These are phyloP conservation scores for Candida glaebosa DNA, from an alignment of 805 yeast species.

Conservation along the genomic window DNA sequence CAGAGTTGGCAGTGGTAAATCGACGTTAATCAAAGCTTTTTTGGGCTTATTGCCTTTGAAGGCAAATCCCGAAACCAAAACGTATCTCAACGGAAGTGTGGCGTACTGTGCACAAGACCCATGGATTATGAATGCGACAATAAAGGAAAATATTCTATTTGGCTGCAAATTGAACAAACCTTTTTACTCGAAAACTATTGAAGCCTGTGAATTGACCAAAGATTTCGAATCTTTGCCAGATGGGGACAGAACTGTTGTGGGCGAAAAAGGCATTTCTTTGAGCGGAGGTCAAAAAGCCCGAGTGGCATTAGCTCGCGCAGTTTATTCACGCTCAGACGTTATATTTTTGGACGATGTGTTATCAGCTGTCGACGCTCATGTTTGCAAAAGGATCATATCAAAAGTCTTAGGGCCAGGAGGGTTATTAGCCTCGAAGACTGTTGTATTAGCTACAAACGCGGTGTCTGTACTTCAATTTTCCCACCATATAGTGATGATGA, in stretches of 20 bases:
- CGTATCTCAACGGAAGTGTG: constrained; percentile 27
- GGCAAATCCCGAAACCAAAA: constrained; percentile 11
- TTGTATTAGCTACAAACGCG: constrained; percentile 37
- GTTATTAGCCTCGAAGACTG: constrained; percentile 28
- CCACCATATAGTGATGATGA: constrained; percentile 26
- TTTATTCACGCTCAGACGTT: constrained; percentile 36
- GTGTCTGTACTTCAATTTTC: constrained; percentile 33
- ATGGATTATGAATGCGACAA: constrained; percentile 38
- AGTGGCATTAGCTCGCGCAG: constrained; percentile 38
- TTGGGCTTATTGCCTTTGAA: constrained; percentile 27
- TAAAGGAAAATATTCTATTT: constrained; percentile 36
- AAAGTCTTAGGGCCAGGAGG: constrained; percentile 31
- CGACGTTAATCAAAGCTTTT: constrained; percentile 31
- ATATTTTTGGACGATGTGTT: constrained; percentile 37
- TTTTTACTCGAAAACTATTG: constrained; percentile 28
- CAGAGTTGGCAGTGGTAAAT: constrained; percentile 37
- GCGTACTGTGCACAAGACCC: constrained; percentile 40
- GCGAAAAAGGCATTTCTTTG: constrained; percentile 40
- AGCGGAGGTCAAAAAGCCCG: constrained; percentile 45
- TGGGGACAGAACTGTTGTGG: constrained; percentile 37
- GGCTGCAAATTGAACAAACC: constrained; percentile 29
- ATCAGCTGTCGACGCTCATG: constrained; percentile 42
- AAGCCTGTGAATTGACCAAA: constrained; percentile 33
- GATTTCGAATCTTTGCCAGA: constrained; percentile 35
- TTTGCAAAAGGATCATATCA: constrained; percentile 31